Evolutionary conservation across 345 rosid genomes (phyloP).

Genomic region (Boechera retrofracta): DNA sequence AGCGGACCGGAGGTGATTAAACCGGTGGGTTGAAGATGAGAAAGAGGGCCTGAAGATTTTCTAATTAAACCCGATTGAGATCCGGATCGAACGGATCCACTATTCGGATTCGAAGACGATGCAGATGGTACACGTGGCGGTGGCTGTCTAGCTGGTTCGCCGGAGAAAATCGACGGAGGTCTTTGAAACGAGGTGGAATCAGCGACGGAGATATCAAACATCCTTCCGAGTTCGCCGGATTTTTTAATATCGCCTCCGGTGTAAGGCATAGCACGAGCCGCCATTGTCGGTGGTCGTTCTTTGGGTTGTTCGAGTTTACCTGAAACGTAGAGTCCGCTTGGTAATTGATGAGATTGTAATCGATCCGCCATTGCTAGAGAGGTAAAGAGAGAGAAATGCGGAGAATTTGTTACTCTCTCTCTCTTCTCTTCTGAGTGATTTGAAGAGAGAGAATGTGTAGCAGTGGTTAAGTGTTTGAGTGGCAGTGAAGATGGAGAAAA

Average conservation of each 20-base stretch:
- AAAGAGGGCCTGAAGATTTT: constrained; percentile 92
- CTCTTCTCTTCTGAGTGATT: neutral
- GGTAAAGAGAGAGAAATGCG: constrained; percentile 19
- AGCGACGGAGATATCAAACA: constrained; percentile 82
- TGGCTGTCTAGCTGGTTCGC: constrained; percentile 67
- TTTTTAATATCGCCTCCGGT: constrained; percentile 94
- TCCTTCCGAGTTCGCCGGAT: constrained; percentile 94
- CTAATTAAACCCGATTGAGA: constrained; percentile 74
- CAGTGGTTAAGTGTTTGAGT: constrained; percentile 32
- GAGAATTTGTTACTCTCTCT: neutral
- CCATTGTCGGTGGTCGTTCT: constrained; percentile 86
- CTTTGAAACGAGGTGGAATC: constrained; percentile 81
- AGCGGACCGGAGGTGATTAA: constrained; percentile 96
- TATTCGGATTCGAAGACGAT: constrained; percentile 45
- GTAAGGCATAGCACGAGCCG: constrained; percentile 89
- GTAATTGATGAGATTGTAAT: constrained; percentile 88
- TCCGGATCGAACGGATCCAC: constrained; percentile 76
- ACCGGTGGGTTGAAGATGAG: constrained; percentile 93
- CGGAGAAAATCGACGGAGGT: constrained; percentile 79
- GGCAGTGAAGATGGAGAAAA: constrained; percentile 43
- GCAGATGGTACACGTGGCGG: constrained; percentile 73
- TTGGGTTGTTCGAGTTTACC: constrained; percentile 93
- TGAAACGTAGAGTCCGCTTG: constrained; percentile 91
- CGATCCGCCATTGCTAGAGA: constrained; percentile 69
- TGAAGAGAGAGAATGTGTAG: constrained; percentile 19